These are phyloP conservation scores for Chaetomium fimeti DNA, from an alignment of 495 filamentous ascomycete species.

Conservation along the genomic window DNA sequence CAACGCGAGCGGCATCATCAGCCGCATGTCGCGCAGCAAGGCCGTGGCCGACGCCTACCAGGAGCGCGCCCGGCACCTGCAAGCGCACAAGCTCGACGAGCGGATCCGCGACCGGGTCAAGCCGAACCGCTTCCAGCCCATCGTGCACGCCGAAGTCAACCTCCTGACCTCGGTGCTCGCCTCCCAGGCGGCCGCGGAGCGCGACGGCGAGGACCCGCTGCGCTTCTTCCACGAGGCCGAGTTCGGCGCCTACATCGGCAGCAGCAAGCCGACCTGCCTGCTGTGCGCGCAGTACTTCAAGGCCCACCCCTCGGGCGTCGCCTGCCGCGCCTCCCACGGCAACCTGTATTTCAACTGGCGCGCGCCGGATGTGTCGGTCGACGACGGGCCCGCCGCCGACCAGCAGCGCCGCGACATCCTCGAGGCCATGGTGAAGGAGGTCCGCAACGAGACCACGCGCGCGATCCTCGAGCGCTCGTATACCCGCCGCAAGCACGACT, in stretches of 20 bases:
- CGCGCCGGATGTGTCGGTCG: constrained; percentile 25
- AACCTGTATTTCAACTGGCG: constrained; percentile 44
- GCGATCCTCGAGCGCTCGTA: neutral
- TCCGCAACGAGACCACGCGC: neutral
- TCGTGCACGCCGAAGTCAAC: constrained; percentile 40
- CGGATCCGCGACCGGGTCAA: neutral
- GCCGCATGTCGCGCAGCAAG: constrained; percentile 10
- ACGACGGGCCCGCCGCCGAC: neutral
- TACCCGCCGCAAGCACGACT: constrained; percentile 20
- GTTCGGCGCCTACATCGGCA: constrained; percentile 39
- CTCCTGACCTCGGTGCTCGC: constrained; percentile 35
- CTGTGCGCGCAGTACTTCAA: constrained; percentile 39
- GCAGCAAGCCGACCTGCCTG: constrained; percentile 43
- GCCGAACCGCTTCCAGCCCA: constrained; percentile 18
- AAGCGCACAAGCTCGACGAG: constrained; percentile 2
- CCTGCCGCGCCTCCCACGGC: constrained; percentile 31
- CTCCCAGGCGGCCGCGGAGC: constrained; percentile 11
- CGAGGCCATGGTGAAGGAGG: constrained; percentile 22
- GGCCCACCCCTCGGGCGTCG: constrained; percentile 25
- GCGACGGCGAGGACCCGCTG: constrained; percentile 11
- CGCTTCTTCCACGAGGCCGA: constrained; percentile 33
- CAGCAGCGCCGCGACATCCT: constrained; percentile 15
- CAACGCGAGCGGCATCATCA: constrained; percentile 18
- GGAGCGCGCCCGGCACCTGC: neutral
- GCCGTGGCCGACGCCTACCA: neutral